phyloP scores from a whole-genome alignment of 1,284 basidiomycete genomes.

The Boletus semigastroideus region DNA sequence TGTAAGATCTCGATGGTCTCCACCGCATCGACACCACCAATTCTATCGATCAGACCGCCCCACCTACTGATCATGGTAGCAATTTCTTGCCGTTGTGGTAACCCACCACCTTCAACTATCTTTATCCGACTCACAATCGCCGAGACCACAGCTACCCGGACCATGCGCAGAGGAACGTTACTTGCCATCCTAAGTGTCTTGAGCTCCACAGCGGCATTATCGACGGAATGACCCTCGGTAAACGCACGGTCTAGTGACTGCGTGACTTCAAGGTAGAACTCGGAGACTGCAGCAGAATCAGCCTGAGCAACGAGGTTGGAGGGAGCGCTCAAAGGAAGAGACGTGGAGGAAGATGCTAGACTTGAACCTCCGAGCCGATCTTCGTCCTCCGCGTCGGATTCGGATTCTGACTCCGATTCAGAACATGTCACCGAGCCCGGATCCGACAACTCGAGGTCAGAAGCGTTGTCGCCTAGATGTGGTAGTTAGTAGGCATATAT shows the following conservation, averaged over 20 bases:
- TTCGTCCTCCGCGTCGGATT: slow-evolving; percentile 28
- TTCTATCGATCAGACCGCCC: slow-evolving; percentile 70
- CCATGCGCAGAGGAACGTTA: slow-evolving; percentile 78
- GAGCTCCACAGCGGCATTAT: slow-evolving; percentile 89
- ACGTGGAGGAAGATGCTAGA: slow-evolving; percentile 42
- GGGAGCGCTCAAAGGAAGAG: slow-evolving; percentile 37
- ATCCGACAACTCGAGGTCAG: slow-evolving; percentile 61
- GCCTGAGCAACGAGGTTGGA: slow-evolving; percentile 36
- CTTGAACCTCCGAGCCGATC: slow-evolving; percentile 37
- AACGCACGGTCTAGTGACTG: slow-evolving; percentile 88
- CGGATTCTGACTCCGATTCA: slow-evolving; percentile 33
- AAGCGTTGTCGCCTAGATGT: slow-evolving; percentile 54
- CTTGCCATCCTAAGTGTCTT: slow-evolving; percentile 94
- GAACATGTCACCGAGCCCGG: slow-evolving; percentile 49
- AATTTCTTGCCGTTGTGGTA: slow-evolving; percentile 62
- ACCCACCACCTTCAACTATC: slow-evolving; percentile 51
- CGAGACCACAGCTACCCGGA: slow-evolving; percentile 76
- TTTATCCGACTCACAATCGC: slow-evolving; percentile 69
- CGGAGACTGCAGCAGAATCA: slow-evolving; percentile 54
- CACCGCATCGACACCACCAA: slow-evolving; percentile 74
- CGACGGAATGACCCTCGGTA: slow-evolving; percentile 85
- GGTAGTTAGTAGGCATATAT: not conserved
- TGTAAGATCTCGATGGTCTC: slow-evolving; percentile 73
- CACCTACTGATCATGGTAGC: slow-evolving; percentile 59
- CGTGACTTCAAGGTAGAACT: slow-evolving; percentile 76